Evolutionary conservation across 31 red algal genomes (phyloP), one percentile per base, ranked within the genome.

Genomic region (Endocladia muricata): DNA sequence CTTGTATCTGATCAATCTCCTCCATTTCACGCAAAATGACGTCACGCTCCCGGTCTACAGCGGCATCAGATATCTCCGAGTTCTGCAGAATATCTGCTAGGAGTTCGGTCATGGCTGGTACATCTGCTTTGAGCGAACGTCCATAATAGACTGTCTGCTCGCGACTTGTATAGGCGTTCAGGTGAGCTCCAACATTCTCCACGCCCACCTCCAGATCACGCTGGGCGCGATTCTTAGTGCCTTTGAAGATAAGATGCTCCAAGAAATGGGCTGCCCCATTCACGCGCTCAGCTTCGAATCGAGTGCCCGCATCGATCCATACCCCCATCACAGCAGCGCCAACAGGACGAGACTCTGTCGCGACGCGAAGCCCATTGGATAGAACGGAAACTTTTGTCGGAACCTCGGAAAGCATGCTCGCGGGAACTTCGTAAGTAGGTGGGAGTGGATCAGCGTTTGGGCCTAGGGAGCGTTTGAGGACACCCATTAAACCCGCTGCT

Each of bases 211-310:
- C 97, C 9, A 99, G 57, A 19, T 72, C 25, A 51, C 83, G 89
- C 72, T 96, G 93, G 0, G 85, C 79, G 31, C 85, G 85, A 61
- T 77, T 85, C 26, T 64, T 74, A 32, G 97, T 94, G 47, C 97
- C 97, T 77, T 99, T 99, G 73, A 99, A 99, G 47, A 99, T 96
- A 8, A 99, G 74, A 76, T 99, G 97, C 83, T 99, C 97, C 22
- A 96, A 55, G 62, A 99, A 99, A 73, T 99, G 97, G 4, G 97
- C 97, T 15, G 85, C 93, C 13, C 97, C 97, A 70, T 99, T 99
- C 25, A 84, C 59, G 2, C 61, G 59, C 23, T 88, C 81, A 42
- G 70, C 48, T 67, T 99, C 97, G 65, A 96, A 99, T 13, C 97
- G 85, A 30, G 93, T 96, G 42, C 97, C 97, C 3, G 96, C 85